These are phyloP conservation scores for Penicillium sp. DNA, from an alignment of 2,329 filamentous ascomycete genomes.

Conservation along the genomic window DNA sequence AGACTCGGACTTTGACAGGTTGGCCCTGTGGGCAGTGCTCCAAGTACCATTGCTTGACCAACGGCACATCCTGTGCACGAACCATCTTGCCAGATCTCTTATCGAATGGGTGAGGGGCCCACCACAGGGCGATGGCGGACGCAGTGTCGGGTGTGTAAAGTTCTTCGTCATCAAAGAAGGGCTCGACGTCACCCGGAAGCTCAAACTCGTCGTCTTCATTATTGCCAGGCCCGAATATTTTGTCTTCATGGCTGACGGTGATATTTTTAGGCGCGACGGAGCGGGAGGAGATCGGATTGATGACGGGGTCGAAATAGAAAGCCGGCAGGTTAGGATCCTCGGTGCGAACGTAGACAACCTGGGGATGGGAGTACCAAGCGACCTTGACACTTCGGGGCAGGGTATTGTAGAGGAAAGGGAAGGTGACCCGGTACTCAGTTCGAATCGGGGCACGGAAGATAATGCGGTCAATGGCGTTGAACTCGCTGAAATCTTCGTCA, in stretches of 20 bases:
- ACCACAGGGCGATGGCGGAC: constrained; percentile 89
- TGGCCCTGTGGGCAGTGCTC: constrained; percentile 87
- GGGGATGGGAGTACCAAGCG: constrained; percentile 87
- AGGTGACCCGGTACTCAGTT: constrained; percentile 91
- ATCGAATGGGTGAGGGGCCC: constrained; percentile 95
- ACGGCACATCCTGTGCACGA: constrained; percentile 86
- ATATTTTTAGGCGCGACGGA: constrained; percentile 90
- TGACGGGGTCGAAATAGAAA: constrained; percentile 95
- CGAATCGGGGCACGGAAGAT: constrained; percentile 93
- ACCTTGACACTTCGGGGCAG: constrained; percentile 87
- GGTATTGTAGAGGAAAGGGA: constrained; percentile 92
- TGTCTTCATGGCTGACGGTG: constrained; percentile 83
- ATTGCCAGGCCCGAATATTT: constrained; percentile 75
- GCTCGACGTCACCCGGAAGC: constrained; percentile 68
- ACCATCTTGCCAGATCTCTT: constrained; percentile 92
- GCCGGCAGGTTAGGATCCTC: constrained; percentile 84
- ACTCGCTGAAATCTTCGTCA: constrained; percentile 97
- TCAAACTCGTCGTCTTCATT: constrained; percentile 79
- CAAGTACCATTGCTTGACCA: constrained; percentile 97
- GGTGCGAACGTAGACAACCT: constrained; percentile 78
- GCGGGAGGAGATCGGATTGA: constrained; percentile 93
- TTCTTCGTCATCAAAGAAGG: constrained; percentile 82
- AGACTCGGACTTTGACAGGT: constrained; percentile 93
- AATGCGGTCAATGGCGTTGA: constrained; percentile 98
- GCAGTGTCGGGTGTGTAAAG: constrained; percentile 82